Percentiles rank a stretch among this genome's conserved stretches.
phyloP scores from a whole-genome alignment of 176 grass and related monocot species.

The Carex littledalei region DNA sequence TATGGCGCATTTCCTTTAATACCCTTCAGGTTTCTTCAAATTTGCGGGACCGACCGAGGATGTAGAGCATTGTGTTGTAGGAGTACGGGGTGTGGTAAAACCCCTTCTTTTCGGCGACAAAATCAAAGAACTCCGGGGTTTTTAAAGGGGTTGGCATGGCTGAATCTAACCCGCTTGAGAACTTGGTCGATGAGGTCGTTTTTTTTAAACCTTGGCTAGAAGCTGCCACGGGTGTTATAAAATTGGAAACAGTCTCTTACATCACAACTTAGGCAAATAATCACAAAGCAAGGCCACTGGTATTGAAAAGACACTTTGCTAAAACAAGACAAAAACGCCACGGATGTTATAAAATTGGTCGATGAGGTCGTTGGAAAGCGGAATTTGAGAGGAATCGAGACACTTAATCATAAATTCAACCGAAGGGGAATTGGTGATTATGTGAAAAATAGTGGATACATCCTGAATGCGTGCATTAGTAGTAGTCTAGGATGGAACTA shows the following conservation, averaged over 20 bases:
- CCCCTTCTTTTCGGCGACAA: slow-evolving; percentile 35
- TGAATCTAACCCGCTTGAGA: slow-evolving; percentile 67
- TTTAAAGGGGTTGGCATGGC: slow-evolving; percentile 66
- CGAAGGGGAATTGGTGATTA: slow-evolving; percentile 50
- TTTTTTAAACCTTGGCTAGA: too few relatives aligned
- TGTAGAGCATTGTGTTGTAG: slow-evolving; percentile 78
- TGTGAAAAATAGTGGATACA: slow-evolving; percentile 38
- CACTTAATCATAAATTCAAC: slow-evolving; percentile 38
- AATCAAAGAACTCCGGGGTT: slow-evolving; percentile 63
- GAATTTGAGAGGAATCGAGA: slow-evolving; percentile 33
- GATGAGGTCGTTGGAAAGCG: slow-evolving; percentile 49
- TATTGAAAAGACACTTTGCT: too few relatives aligned
- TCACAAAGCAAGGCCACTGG: too few relatives aligned
- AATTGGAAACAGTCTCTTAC: too few relatives aligned
- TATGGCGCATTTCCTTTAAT: slow-evolving; percentile 26
- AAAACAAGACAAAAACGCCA: too few relatives aligned
- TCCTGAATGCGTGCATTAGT: slow-evolving; percentile 11
- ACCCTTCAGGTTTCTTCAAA: slow-evolving; percentile 58
- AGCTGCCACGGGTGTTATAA: too few relatives aligned
- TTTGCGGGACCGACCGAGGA: slow-evolving; percentile 57
- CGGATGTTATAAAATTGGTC: slow-evolving; percentile 15
- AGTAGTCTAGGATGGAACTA: neutral
- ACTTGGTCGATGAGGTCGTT: slow-evolving; percentile 57
- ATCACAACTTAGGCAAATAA: too few relatives aligned
- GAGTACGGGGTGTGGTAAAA: slow-evolving; percentile 53